phyloP scores from a whole-genome alignment of 2,329 filamentous ascomycete species.

The Scedosporium apiospermum region DNA sequence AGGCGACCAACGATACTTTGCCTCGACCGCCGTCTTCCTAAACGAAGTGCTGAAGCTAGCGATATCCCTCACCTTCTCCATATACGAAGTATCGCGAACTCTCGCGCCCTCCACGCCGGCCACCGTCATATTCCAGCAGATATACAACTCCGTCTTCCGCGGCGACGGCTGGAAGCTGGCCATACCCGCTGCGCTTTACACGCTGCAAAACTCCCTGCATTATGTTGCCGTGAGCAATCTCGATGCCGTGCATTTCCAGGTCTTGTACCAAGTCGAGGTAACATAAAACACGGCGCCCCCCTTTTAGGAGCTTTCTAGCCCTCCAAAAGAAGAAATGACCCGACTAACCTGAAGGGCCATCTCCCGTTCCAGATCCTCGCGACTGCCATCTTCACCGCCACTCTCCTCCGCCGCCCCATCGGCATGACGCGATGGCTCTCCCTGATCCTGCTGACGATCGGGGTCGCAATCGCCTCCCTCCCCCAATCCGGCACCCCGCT shows the following conservation, averaged over 20 bases:
- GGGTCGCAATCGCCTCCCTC: slow-evolving; percentile 78
- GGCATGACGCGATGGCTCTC: slow-evolving; percentile 70
- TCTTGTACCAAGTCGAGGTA: slow-evolving; percentile 84
- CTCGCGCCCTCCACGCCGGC: slow-evolving; percentile 71
- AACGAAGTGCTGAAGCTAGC: slow-evolving; percentile 87
- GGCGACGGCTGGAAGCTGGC: slow-evolving; percentile 93
- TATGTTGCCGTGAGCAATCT: slow-evolving; percentile 87
- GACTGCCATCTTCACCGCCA: slow-evolving; percentile 77
- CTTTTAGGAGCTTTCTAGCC: not conserved
- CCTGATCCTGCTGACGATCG: slow-evolving; percentile 67
- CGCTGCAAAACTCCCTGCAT: slow-evolving; percentile 85
- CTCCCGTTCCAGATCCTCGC: slow-evolving; percentile 57
- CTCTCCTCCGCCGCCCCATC: slow-evolving; percentile 63
- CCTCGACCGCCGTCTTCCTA: slow-evolving; percentile 88
- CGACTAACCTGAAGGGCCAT: not conserved
- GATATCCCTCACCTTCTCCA: slow-evolving; percentile 74
- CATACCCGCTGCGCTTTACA: slow-evolving; percentile 81
- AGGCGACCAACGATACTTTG: slow-evolving; percentile 79
- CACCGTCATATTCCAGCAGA: slow-evolving; percentile 68
- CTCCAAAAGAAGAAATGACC: not conserved
- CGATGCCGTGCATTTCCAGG: slow-evolving; percentile 86
- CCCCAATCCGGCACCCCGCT: slow-evolving; percentile 46
- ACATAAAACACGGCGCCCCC: slow-evolving; percentile 10
- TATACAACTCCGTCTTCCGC: slow-evolving; percentile 73
- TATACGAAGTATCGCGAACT: slow-evolving; percentile 76